Base-by-base conservation (phyloP, 2,329 filamentous ascomycete genomes). In the Fusarium torreyae region DNA sequence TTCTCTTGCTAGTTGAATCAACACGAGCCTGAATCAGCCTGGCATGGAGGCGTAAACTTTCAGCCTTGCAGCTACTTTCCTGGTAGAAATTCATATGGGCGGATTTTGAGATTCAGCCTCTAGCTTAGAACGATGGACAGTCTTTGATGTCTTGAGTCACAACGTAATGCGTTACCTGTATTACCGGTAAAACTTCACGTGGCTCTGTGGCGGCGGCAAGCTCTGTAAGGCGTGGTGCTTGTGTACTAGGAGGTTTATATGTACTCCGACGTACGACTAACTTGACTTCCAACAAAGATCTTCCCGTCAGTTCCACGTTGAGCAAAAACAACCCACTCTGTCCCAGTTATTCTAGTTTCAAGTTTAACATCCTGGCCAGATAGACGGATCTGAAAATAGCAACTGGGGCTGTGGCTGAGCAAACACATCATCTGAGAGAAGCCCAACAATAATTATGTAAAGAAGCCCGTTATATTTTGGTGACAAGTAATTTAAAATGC, bases 361-460 rank as follows among this genome's bases (percentile, higher is more conserved):
- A 55, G 24, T 50, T 55, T 7, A 39, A 24, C 26, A 61, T 58
- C 36, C 39, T 43, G 48, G 28, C 31, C 44, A 44, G 28, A 43
- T 52, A 44, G 46, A 48, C 22, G 17, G 18, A 28, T 60, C 61
- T 59, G 49, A 57, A 71, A 74, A 74, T 75, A 75, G 70, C 33
- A 68, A 58, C 42, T 46, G 57, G 56, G 66, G 66, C 34, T 59
- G 66, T 74, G 72, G 72, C 72, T 73, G 46, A 71, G 64, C 49
- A 28, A 61, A 57, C 28, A 40, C 31, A 58, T 49, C 26, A 58
- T 45, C 69, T 54, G 22, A 56, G 28, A 17, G 17, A 17, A 15
- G 33, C 34, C 34, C 34, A 36, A 14, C 34, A 36, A 36, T 2
- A 36, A 7, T 17, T 17, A 49, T 49, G 24, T 17, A 49, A 28